These are phyloP conservation scores for Copromyces sp. DNA, from an alignment of 495 filamentous ascomycete species.

Conservation along the genomic window DNA sequence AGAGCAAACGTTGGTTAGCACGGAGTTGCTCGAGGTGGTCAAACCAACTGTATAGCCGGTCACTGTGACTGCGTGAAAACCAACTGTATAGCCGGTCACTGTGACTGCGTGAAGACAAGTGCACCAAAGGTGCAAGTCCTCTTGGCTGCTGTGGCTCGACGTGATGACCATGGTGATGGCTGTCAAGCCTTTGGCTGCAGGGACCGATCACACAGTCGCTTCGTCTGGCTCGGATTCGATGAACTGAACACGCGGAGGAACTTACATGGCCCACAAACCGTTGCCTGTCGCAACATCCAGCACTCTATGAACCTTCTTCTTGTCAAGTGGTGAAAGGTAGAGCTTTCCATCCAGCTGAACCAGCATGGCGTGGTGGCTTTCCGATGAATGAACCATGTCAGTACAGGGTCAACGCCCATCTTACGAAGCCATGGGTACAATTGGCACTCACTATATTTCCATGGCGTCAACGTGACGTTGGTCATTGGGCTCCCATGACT, in stretches of 20 bases:
- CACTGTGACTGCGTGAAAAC: not conserved
- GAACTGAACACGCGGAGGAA: not conserved
- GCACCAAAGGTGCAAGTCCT: not conserved
- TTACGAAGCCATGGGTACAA: not conserved
- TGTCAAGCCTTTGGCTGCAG: not conserved
- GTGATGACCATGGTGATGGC: not conserved
- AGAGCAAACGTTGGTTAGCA: constrained; percentile 1
- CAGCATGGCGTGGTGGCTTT: constrained; percentile 21
- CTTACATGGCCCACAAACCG: constrained; percentile 30
- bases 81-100: not conserved
- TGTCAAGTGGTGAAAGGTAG: constrained; percentile 42
- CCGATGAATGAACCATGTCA: not conserved
- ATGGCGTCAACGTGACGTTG: constrained; percentile 13
- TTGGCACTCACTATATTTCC: constrained; percentile 10
- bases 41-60: not conserved
- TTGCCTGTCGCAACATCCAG: constrained; percentile 30
- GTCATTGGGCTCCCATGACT: constrained; percentile 17
- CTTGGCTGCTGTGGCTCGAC: not conserved
- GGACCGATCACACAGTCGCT: not conserved
- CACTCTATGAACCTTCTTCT: constrained; percentile 25
- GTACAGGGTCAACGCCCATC: not conserved
- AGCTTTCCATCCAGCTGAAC: constrained; percentile 41
- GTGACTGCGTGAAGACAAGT: not conserved
- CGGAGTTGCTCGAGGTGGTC: not conserved
- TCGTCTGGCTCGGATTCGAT: not conserved